Percentiles rank a stretch among this genome's conserved stretches.
phyloP scores from a whole-genome alignment of 2,329 filamentous ascomycete genomes.

The Blastomyces percursus region DNA sequence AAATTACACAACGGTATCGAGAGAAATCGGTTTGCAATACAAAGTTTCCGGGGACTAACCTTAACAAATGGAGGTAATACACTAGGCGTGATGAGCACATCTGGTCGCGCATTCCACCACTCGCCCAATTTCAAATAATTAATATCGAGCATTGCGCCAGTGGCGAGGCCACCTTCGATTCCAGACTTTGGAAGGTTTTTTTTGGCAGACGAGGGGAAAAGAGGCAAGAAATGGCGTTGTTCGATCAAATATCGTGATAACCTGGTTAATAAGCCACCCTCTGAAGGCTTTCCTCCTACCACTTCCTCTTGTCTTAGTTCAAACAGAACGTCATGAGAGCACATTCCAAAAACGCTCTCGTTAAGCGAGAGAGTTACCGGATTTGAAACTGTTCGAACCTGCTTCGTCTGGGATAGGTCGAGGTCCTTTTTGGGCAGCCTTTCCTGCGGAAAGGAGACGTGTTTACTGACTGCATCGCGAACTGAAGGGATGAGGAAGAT shows the following conservation, averaged over 20 bases:
- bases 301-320: constrained; percentile 71
- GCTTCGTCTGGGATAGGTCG: constrained; percentile 55
- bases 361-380: constrained; percentile 84
- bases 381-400: constrained; percentile 70
- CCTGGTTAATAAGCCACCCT: constrained; percentile 56
- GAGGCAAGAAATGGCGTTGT: constrained; percentile 80
- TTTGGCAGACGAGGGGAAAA: constrained; percentile 71
- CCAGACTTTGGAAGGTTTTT: constrained; percentile 55
- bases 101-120: constrained; percentile 75
- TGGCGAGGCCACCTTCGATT: constrained; percentile 47
- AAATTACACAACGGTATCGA: background rate
- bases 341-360: constrained; percentile 71
- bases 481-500: constrained; percentile 74
- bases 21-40: constrained; percentile 1
- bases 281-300: constrained; percentile 43
- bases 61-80: constrained; percentile 76
- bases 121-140: constrained; percentile 81
- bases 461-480: constrained; percentile 68
- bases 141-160: constrained; percentile 70
- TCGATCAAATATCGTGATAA: constrained; percentile 69
- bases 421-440: constrained; percentile 60
- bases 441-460: constrained; percentile 78
- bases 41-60: constrained; percentile 41
- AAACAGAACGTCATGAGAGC: constrained; percentile 70
- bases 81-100: constrained; percentile 74